phyloP scores from a whole-genome alignment of 495 filamentous ascomycete genomes.

The Podospora comata region DNA sequence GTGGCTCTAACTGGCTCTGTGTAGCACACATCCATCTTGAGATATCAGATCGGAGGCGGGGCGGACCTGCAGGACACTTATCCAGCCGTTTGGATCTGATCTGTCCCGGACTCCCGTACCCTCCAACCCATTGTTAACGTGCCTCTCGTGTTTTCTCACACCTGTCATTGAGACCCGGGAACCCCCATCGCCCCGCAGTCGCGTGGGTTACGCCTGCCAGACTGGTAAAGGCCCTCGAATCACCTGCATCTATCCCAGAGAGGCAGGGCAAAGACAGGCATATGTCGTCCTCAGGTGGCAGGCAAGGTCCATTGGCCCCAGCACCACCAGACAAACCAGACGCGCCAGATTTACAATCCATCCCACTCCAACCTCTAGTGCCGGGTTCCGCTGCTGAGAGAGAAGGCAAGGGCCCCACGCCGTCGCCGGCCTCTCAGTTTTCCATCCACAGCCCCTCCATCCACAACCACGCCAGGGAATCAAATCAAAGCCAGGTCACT shows the following conservation, averaged over 20 bases:
- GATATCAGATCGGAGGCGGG: not conserved
- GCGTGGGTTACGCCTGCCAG: not conserved
- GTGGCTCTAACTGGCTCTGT: not conserved
- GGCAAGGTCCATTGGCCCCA: not conserved
- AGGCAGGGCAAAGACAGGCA: slow-evolving; percentile 8
- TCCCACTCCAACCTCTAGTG: slow-evolving; percentile 16
- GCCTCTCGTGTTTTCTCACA: not conserved
- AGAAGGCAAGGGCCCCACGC: slow-evolving; percentile 12
- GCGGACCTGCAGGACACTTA: not conserved
- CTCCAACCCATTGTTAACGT: not conserved
- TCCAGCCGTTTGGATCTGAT: not conserved
- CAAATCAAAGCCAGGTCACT: not conserved
- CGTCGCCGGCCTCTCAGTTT: slow-evolving; percentile 13
- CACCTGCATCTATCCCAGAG: not conserved
- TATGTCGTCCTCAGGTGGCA: slow-evolving; percentile 14
- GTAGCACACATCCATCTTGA: not conserved
- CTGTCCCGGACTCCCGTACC: too few species aligned
- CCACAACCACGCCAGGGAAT: slow-evolving; percentile 4
- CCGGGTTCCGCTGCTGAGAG: slow-evolving; percentile 14
- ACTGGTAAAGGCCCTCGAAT: not conserved
- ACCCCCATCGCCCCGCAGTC: not conserved
- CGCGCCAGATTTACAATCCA: slow-evolving; percentile 5
- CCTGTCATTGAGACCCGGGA: not conserved
- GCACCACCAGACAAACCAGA: slow-evolving; percentile 5
- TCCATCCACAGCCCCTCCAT: slow-evolving; percentile 10